These are phyloP conservation scores for Cerrena zonata DNA, from an alignment of 1,284 basidiomycete species.

Conservation along the genomic window DNA sequence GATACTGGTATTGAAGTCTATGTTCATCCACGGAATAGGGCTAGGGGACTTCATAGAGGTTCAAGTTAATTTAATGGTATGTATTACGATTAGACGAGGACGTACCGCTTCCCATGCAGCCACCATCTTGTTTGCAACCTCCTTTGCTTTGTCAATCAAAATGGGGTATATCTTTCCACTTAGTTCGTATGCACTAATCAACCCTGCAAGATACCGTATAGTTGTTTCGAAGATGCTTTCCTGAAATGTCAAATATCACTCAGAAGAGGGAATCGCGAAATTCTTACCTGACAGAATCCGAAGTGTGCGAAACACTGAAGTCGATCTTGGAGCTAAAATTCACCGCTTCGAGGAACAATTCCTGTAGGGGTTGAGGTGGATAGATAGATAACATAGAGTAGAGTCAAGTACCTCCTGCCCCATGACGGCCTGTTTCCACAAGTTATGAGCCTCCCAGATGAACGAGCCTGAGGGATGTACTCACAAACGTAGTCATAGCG, in stretches of 20 bases:
- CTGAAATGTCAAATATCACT: slow-evolving; percentile 1
- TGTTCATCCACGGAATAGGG: slow-evolving; percentile 44
- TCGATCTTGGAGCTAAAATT: slow-evolving; percentile 46
- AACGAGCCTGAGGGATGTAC: slow-evolving; percentile 12
- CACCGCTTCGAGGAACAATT: slow-evolving; percentile 50
- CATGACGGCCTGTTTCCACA: slow-evolving; percentile 42
- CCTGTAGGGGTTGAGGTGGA: slow-evolving; percentile 28
- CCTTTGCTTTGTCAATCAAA: slow-evolving; percentile 59
- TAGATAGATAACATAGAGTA: too few relatives aligned
- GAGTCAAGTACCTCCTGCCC: slow-evolving; percentile 46
- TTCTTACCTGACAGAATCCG: slow-evolving; percentile 46
- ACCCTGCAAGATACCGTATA: slow-evolving; percentile 72
- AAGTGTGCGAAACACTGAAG: slow-evolving; percentile 49
- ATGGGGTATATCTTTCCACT: slow-evolving; percentile 50
- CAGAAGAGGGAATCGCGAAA: not conserved
- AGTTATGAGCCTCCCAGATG: slow-evolving; percentile 3
- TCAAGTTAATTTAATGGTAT: not conserved
- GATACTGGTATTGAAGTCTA: slow-evolving; percentile 49
- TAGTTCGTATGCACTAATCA: slow-evolving; percentile 80
- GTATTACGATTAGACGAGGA: slow-evolving; percentile 5
- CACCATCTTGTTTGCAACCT: slow-evolving; percentile 67
- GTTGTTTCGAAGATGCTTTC: slow-evolving; percentile 84
- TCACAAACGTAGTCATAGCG: slow-evolving; percentile 58
- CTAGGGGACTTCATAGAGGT: too few relatives aligned
- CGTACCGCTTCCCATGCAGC: slow-evolving; percentile 53